Evolutionary conservation across 1,284 basidiomycete genomes (phyloP), one percentile per base, ranked within the genome.

Genomic region (Cutaneotrichosporon sp.): DNA sequence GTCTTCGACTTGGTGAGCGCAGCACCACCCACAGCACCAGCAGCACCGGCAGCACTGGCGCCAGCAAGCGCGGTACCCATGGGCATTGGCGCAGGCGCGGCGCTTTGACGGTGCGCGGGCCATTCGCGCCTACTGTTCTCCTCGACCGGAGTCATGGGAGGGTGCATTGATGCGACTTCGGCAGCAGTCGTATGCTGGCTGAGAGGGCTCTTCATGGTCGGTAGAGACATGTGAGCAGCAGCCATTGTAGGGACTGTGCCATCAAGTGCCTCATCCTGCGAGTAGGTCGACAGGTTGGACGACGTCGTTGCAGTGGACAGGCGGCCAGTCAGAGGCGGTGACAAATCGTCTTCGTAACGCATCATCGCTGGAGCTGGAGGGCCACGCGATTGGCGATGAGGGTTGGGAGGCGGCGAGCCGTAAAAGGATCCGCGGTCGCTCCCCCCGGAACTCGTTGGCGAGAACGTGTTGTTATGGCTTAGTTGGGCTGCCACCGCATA

Each of bases 1-100:
- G 91, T 88, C 75, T 91, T 77, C n/a, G 61, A n/a, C 63, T 75
- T 76, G 5, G 66, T 63, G 11, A 63, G 62, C 13, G 62, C 32
- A 13, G 53, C 50, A 3, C 52, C 32, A 13, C 64, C 58, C 4
- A 31, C 42, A 13, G 59, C 64, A 30, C 51, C 31, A 10, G 26
- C 49, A 14, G 55, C 46, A 16, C 22, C 61, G 13, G 46, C 46
- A 34, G 57, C 21, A 21, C 49, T 21, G 3, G 36, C 49, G 16
- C 52, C 56, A 18, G 38, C 49, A 32, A 34, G 50, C n/a, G 46
- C 8, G 40, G 30, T 36, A 21, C 14, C 42, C 31, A 36, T 34
- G 49, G 49, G 49, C 13, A 34, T n/a, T n/a, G 51, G 31, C 26
- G n/a, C 51, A 18, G 51, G 51, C 5, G 31, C 30, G 47, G 38